Evolutionary conservation across 129 eudicot genomes (phyloP), one percentile per base, ranked within the genome.

Genomic region (Rutidosis leptorrhynchoides): DNA sequence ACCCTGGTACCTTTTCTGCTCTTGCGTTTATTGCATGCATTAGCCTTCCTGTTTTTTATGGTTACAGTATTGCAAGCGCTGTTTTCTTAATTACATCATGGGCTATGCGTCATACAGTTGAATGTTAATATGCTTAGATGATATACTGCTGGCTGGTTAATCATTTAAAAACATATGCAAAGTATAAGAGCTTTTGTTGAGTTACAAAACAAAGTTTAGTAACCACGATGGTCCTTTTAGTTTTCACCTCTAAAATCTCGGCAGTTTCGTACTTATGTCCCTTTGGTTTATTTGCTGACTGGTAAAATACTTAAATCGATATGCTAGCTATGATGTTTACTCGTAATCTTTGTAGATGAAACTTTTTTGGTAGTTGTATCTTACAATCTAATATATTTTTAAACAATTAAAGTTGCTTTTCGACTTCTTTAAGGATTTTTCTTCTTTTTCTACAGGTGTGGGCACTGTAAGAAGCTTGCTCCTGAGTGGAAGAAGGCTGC

Each of bases 401-500:
- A 10, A 0, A 15, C 45, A 37, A 37, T 32, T 6, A 1, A 32
- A 32, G 40, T 32, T 32, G 8, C 40, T 32, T 20, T 53, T 55
- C 64, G 16, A 64, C 60, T 17, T 65, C 5, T 46, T 33, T 49
- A 8, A 57, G 32, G n/a, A 40, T 37, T 20, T 20, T 17, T 43
- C 16, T 25, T 29, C 52, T 30, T 61, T 78, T 30, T 59, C 62
- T 45, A 58, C 63, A 93, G 98, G 98, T 88, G 98, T 77, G 98
- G 98, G 23, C 98, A 93, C 79, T 93, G 98, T 81, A 88, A 93
- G 81, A 88, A 93, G 82, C 98, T 93, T 80, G 90, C 95, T 64
- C 98, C 98, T 42, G 98, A 93, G 76, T 93, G 98, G 98, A 93
- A 88, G 84, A 88, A 82, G 79, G 98, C 98, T 62, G 86, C 98